Evolutionary conservation across 2,329 filamentous ascomycete species (phyloP).

Genomic region (Penicillium sp.): DNA sequence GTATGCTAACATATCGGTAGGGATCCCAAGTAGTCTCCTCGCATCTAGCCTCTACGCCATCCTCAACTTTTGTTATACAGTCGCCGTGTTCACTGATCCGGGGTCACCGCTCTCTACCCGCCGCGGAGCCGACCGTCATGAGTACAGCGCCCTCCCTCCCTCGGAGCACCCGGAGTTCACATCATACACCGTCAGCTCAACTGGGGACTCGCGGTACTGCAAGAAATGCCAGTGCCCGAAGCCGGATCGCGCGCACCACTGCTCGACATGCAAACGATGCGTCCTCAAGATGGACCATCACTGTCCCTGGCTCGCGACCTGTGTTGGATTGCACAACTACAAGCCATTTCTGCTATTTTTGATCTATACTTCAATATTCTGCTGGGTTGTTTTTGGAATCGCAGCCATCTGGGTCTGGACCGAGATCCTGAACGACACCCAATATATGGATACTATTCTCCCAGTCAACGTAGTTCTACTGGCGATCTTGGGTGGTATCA

Average conservation of each 20-base stretch:
- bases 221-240: constrained; percentile 96
- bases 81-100: constrained; percentile 88
- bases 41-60: constrained; percentile 72
- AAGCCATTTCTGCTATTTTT: constrained; percentile 93
- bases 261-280: constrained; percentile 88
- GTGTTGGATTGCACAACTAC: constrained; percentile 90
- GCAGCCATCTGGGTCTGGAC: constrained; percentile 79
- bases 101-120: constrained; percentile 59
- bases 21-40: constrained; percentile 55
- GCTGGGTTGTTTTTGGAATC: constrained; percentile 75
- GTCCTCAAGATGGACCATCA: constrained; percentile 99
- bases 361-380: constrained; percentile 83
- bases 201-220: constrained; percentile 83
- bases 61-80: constrained; percentile 85
- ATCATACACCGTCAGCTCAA: constrained; percentile 88
- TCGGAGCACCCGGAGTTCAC: constrained; percentile 62
- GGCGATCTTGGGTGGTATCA: constrained; percentile 82
- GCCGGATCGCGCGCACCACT: constrained; percentile 94
- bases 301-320: constrained; percentile 96
- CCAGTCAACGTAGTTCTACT: constrained; percentile 90
- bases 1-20: constrained; percentile 24
- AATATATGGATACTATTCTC: constrained; percentile 72
- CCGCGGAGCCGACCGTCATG: constrained; percentile 32
- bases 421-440: constrained; percentile 70
- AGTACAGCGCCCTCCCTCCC: constrained; percentile 79